A percentile compares a stretch with the other conserved stretches of the same genome.
Conservation (phyloP, 495 filamentous ascomycete genomes). For the Lophiostoma macrostomum region DNA sequence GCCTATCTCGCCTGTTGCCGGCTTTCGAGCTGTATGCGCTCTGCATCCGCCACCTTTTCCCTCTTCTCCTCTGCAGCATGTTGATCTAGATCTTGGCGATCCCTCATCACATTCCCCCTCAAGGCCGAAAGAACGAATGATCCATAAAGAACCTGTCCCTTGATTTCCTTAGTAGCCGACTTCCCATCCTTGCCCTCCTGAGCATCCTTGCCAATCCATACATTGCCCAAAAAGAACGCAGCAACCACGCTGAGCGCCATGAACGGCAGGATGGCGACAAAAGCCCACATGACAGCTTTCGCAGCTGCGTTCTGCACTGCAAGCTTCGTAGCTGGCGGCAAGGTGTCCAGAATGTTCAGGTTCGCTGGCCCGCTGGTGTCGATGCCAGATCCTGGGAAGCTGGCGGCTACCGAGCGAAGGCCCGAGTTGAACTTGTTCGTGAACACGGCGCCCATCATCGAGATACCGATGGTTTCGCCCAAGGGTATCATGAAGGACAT, state of each 20-base stretch:
- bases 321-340: slow-evolving; percentile 20
- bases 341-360: slow-evolving; percentile 14
- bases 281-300: slow-evolving; percentile 55
- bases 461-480: slow-evolving; percentile 56
- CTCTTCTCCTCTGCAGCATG: not conserved
- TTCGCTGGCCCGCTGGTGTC: slow-evolving; percentile 27
- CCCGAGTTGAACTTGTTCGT: slow-evolving; percentile 48
- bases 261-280: slow-evolving; percentile 54
- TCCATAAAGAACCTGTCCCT: slow-evolving; percentile 6
- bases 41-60: not conserved
- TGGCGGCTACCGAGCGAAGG: slow-evolving; percentile 20
- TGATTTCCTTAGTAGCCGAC: slow-evolving; percentile 5
- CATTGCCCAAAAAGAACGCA: slow-evolving; percentile 51
- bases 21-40: not conserved
- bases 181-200: slow-evolving; percentile 25
- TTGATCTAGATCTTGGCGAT: not conserved
- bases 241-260: slow-evolving; percentile 49
- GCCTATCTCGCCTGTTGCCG: too few species aligned
- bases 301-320: slow-evolving; percentile 39
- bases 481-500: slow-evolving; percentile 53
- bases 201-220: slow-evolving; percentile 46
- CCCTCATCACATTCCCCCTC: not conserved
- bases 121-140: not conserved
- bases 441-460: slow-evolving; percentile 60
- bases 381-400: slow-evolving; percentile 11